Evolutionary conservation across 1,284 basidiomycete genomes (phyloP).

Genomic region (Ustilago loliicola): DNA sequence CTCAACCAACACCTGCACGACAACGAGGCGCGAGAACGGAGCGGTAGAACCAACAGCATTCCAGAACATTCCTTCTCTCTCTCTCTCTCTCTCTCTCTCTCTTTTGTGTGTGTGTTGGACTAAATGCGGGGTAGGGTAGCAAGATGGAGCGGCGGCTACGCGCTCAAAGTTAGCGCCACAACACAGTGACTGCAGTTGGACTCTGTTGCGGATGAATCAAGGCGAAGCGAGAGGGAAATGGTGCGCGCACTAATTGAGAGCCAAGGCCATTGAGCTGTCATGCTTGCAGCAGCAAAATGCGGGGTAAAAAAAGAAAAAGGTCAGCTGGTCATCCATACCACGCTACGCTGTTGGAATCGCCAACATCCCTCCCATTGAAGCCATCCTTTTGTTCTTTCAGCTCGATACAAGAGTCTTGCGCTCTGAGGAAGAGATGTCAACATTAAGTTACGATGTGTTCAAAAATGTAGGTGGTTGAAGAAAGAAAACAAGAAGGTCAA

Average conservation of each 20-base stretch:
- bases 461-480: no score
- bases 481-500: no score
- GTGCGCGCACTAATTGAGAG: not conserved
- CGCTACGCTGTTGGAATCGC: not conserved
- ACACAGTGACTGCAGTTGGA: not conserved
- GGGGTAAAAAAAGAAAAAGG: not conserved
- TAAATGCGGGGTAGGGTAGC: not conserved
- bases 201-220: not conserved
- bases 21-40: not conserved
- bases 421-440: no score
- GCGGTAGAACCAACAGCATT: constrained; percentile 6
- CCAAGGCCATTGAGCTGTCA: not conserved
- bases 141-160: not conserved
- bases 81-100: no score
- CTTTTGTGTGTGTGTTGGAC: not conserved
- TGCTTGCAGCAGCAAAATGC: not conserved
- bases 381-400: no score
- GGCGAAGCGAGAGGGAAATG: not conserved
- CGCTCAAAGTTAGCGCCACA: not conserved
- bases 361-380: not conserved
- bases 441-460: no score
- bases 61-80: not conserved
- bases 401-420: no score
- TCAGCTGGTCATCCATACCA: not conserved
- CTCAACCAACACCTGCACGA: not conserved